A percentile compares a stretch with the other conserved stretches of the same genome.
phyloP scores from a whole-genome alignment of 805 yeast species.

The Danielozyma ontarioensis region DNA sequence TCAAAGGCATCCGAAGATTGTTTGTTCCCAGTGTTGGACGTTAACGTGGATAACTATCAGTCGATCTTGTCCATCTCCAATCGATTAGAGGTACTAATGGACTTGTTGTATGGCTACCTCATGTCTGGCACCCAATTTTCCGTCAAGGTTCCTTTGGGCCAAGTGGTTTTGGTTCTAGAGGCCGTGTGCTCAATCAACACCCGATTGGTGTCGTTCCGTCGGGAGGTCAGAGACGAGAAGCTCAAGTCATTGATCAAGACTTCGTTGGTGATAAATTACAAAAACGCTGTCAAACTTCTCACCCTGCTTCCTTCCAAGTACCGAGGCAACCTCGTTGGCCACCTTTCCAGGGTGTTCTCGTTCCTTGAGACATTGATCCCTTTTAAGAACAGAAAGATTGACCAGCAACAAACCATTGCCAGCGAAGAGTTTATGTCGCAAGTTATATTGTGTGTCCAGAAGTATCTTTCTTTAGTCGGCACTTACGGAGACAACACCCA shows the following conservation, averaged over 20 bases:
- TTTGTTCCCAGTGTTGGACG: constrained; percentile 42
- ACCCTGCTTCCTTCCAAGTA: constrained; percentile 27
- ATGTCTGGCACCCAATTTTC: constrained; percentile 50
- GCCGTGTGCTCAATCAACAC: constrained; percentile 51
- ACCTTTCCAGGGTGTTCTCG: constrained; percentile 45
- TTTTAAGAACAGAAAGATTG: constrained; percentile 31
- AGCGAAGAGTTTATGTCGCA: constrained; percentile 39
- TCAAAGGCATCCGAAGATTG: constrained; percentile 14
- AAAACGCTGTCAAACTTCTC: constrained; percentile 41
- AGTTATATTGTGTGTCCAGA: constrained; percentile 20
- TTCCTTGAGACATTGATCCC: constrained; percentile 58
- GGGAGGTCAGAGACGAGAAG: constrained; percentile 53
- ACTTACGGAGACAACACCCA: constrained; percentile 45
- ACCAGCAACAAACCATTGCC: constrained; percentile 24
- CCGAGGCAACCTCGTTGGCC: constrained; percentile 40
- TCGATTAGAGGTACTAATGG: constrained; percentile 44
- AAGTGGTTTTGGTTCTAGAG: constrained; percentile 47
- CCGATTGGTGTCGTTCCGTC: constrained; percentile 49
- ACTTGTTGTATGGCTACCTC: constrained; percentile 33
- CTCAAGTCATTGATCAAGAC: constrained; percentile 40
- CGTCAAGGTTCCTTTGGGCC: constrained; percentile 61
- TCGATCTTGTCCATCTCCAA: constrained; percentile 48
- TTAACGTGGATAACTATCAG: constrained; percentile 56
- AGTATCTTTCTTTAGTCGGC: constrained; percentile 28
- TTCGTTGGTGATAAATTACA: constrained; percentile 42